Evolutionary conservation across 768 basidiomycete genomes (phyloP).

Genomic region (Mycena capillaripes): DNA sequence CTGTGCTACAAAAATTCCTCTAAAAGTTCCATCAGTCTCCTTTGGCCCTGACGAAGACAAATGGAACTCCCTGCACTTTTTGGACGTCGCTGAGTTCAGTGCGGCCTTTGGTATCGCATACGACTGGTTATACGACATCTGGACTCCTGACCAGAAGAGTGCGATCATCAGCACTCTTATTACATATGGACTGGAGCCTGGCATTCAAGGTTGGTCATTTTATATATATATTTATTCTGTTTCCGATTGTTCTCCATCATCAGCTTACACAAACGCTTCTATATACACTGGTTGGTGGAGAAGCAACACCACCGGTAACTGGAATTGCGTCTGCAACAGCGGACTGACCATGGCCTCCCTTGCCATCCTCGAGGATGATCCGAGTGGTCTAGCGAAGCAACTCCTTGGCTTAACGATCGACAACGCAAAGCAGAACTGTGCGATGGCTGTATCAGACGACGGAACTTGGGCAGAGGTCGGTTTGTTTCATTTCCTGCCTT

Average conservation of each 20-base stretch:
- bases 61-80: conserved; percentile 95
- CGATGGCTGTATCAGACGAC: conserved; percentile 69
- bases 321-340: conserved; percentile 97
- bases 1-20: too few species aligned
- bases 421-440: conserved; percentile 87
- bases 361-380: conserved; percentile 89
- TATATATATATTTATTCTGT: too few species aligned
- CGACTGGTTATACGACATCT: conserved; percentile 94
- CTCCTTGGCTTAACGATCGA: conserved; percentile 77
- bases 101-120: conserved; percentile 94
- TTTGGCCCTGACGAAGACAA: conserved; percentile 79
- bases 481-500: background rate
- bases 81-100: conserved; percentile 89
- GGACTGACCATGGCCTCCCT: conserved; percentile 92
- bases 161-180: conserved; percentile 81
- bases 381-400: conserved; percentile 75
- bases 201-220: too few species aligned
- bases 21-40: too few species aligned
- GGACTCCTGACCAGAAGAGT: conserved; percentile 79
- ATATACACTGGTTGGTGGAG: conserved; percentile 82
- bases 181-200: conserved; percentile 80
- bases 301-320: conserved; percentile 83
- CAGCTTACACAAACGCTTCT: conserved; percentile 61
- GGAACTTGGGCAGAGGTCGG: conserved; percentile 83
- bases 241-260: too few species aligned